A percentile compares a stretch with the other conserved stretches of the same genome.
These are phyloP conservation scores for Isabelozyma pseudorhagii DNA, from an alignment of 805 yeast genomes.

Conservation along the genomic window DNA sequence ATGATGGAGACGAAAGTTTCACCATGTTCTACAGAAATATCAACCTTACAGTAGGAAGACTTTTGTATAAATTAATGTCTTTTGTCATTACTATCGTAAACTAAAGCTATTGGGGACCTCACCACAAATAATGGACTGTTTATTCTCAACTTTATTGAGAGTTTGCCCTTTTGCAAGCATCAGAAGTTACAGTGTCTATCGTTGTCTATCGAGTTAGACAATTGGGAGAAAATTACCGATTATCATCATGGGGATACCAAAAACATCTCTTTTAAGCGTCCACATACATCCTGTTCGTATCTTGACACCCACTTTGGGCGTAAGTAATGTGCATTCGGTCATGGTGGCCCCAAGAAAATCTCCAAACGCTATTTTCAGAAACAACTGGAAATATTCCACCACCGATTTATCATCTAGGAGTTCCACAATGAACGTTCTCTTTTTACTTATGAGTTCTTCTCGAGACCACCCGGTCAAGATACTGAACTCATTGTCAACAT, in stretches of 20 bases:
- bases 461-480: conserved; percentile 87
- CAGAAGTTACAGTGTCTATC: too few species aligned
- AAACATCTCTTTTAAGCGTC: conserved; percentile 92
- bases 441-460: conserved; percentile 58
- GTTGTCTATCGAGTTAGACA: conserved; percentile 18
- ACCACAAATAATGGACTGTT: neutral
- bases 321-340: conserved; percentile 77
- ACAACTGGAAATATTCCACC: conserved; percentile 81
- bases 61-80: too few species aligned
- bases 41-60: too few species aligned
- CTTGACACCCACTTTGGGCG: conserved; percentile 48
- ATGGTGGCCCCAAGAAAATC: conserved; percentile 85
- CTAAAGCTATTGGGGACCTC: too few species aligned
- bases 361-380: conserved; percentile 83
- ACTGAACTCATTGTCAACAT: conserved; percentile 92
- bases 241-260: conserved; percentile 96
- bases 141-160: neutral
- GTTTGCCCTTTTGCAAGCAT: neutral
- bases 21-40: too few species aligned
- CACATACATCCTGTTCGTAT: conserved; percentile 82
- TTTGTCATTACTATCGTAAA: too few species aligned
- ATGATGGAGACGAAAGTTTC: too few species aligned
- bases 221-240: conserved; percentile 91
- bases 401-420: conserved; percentile 85
- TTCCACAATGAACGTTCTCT: conserved; percentile 73